Evolutionary conservation across 2,329 filamentous ascomycete genomes (phyloP).

Genomic region (Trichoderma aggressivum): DNA sequence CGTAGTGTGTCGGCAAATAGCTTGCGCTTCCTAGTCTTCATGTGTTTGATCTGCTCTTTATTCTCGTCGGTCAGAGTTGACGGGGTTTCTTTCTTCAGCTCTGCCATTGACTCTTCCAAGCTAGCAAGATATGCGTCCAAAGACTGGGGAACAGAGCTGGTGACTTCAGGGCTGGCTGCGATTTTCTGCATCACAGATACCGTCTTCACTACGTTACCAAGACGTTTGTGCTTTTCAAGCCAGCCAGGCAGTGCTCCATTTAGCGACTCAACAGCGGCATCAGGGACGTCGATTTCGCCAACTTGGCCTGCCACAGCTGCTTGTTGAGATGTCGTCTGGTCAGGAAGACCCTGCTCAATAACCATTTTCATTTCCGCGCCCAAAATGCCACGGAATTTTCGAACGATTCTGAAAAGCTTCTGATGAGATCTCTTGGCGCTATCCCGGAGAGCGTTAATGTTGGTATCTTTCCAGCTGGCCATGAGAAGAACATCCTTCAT

Average conservation of each 20-base stretch:
- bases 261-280: constrained; percentile 23
- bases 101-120: constrained; percentile 63
- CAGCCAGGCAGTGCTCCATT: constrained; percentile 34
- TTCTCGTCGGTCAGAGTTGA: constrained; percentile 80
- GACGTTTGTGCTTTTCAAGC: constrained; percentile 55
- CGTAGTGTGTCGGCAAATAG: constrained; percentile 87
- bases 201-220: constrained; percentile 68
- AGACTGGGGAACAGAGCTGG: constrained; percentile 55
- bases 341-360: constrained; percentile 56
- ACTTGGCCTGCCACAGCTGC: constrained; percentile 1
- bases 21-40: constrained; percentile 86
- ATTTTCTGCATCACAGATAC: constrained; percentile 70
- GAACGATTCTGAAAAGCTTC: constrained; percentile 86
- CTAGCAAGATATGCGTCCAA: constrained; percentile 67
- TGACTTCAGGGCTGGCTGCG: constrained; percentile 48
- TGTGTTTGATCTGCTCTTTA: constrained; percentile 76
- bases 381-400: constrained; percentile 81
- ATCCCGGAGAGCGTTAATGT: constrained; percentile 82
- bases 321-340: constrained; percentile 36
- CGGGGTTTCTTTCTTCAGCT: constrained; percentile 82
- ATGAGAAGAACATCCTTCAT: constrained; percentile 91
- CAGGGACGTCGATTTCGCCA: constrained; percentile 16
- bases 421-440: constrained; percentile 87
- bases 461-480: constrained; percentile 97
- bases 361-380: constrained; percentile 70